Percentiles rank a stretch among this genome's conserved stretches.
Conservation (phyloP, 176 grass and related monocot species). For the Lolium perenne region DNA sequence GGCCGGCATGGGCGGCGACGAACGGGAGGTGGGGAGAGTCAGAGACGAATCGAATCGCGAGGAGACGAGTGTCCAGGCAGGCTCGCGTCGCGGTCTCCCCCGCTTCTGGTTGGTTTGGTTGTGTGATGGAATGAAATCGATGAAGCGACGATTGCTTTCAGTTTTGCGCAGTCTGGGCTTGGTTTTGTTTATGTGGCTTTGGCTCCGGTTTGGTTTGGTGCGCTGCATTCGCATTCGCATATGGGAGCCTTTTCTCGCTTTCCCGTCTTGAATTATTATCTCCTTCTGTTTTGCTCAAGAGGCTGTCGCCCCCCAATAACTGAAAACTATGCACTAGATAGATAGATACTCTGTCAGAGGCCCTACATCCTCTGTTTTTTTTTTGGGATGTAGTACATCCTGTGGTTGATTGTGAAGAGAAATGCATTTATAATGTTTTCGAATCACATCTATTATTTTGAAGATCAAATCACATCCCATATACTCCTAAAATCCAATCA, state of each 20-base stretch:
- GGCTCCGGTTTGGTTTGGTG: conserved; percentile 10
- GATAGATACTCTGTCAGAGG: background rate
- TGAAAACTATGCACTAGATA: background rate
- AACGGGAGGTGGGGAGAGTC: conserved; percentile 50
- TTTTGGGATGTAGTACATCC: no score
- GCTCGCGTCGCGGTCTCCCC: conserved; percentile 22
- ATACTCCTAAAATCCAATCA: no score
- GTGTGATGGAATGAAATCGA: background rate
- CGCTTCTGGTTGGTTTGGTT: background rate
- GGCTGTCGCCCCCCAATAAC: conserved; percentile 22
- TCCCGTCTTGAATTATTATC: conserved; percentile 38
- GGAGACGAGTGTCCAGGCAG: conserved; percentile 37
- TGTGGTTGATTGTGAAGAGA: no score
- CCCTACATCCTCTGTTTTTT: no score
- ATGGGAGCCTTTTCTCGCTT: conserved; percentile 50
- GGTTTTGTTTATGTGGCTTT: conserved; percentile 34
- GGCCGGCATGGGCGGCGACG: conserved; percentile 37
- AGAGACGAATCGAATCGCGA: conserved; percentile 36
- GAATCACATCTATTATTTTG: no score
- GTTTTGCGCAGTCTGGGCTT: background rate
- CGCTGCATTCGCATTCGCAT: conserved; percentile 44
- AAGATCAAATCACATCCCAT: no score
- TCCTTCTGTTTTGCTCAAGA: background rate
- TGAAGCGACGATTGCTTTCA: background rate
- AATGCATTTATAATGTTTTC: no score